Percentiles rank a stretch among this genome's conserved stretches.
Evolutionary conservation across 768 basidiomycete genomes (phyloP).

Genomic region (Serendipita sp.): DNA sequence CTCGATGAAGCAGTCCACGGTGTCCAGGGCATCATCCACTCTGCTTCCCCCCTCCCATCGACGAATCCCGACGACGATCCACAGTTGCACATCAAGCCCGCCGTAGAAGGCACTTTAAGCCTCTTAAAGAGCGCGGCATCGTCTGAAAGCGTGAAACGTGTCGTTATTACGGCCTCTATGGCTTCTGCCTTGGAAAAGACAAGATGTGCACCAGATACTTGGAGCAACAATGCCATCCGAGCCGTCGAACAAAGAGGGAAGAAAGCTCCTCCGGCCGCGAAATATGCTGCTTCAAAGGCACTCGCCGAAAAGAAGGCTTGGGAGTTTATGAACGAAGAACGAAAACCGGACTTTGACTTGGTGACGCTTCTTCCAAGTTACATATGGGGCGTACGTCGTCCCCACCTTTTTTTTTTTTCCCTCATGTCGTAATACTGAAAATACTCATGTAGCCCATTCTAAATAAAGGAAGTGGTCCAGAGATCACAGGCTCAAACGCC

Average conservation of each 20-base stretch:
- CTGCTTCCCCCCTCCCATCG: constrained; percentile 11
- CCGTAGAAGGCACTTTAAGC: constrained; percentile 12
- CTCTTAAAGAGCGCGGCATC: constrained; percentile 10
- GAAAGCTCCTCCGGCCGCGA: constrained; percentile 10
- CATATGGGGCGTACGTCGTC: neutral
- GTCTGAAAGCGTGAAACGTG: constrained; percentile 13
- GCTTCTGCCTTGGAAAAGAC: constrained; percentile 8
- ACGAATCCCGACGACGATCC: constrained; percentile 4
- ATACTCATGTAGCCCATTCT: too few relatives aligned
- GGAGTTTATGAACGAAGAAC: constrained; percentile 9
- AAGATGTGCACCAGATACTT: constrained; percentile 12
- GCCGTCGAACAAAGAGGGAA: constrained; percentile 14
- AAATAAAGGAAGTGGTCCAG: too few relatives aligned
- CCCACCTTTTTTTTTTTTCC: neutral
- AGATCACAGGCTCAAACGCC: neutral
- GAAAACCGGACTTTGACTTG: neutral
- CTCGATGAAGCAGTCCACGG: constrained; percentile 13
- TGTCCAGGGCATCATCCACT: constrained; percentile 13
- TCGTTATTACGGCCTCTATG: constrained; percentile 16
- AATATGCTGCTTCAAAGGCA: constrained; percentile 14
- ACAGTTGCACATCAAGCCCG: constrained; percentile 17
- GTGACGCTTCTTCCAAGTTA: neutral
- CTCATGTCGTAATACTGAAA: too few relatives aligned
- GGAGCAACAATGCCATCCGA: constrained; percentile 14
- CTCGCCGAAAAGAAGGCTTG: constrained; percentile 9